These are phyloP conservation scores for Trichoderma asperellum DNA, from an alignment of 2,329 filamentous ascomycete species.

Conservation along the genomic window DNA sequence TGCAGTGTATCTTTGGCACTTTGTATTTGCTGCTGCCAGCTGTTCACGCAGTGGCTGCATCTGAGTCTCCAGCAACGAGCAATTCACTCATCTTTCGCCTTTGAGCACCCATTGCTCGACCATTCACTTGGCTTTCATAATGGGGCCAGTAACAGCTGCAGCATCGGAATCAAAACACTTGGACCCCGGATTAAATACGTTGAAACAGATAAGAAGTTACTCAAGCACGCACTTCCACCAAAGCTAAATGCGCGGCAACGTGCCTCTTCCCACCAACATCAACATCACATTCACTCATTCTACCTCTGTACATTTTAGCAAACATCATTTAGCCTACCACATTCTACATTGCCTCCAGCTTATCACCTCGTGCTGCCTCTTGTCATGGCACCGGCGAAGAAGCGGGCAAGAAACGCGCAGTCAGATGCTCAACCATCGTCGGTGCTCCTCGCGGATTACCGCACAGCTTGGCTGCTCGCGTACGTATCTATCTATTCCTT, in stretches of 20 bases:
- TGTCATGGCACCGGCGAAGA: constrained; percentile 36
- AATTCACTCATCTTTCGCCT: not conserved
- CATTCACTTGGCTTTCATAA: constrained; percentile 22
- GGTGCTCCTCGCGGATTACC: constrained; percentile 39
- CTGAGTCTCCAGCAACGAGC: not conserved
- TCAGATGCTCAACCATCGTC: constrained; percentile 31
- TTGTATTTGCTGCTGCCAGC: not conserved
- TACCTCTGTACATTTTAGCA: not conserved
- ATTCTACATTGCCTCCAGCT: not conserved
- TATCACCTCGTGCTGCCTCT: not conserved
- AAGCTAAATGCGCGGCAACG: not conserved
- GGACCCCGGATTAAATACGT: constrained; percentile 8
- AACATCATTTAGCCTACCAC: not conserved
- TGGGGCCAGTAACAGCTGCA: not conserved
- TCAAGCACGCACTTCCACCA: constrained; percentile 4
- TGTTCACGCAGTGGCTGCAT: constrained; percentile 1
- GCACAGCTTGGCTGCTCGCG: constrained; percentile 43
- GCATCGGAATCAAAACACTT: not conserved
- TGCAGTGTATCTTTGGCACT: not conserved
- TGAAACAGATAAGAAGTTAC: not conserved
- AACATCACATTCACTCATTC: not conserved
- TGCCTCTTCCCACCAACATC: not conserved
- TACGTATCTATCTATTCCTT: constrained; percentile 32
- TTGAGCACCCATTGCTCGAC: not conserved
- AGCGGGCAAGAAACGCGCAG: constrained; percentile 33